Base-by-base conservation (phyloP, 768 basidiomycete species). In the Mycena capillaripes region DNA sequence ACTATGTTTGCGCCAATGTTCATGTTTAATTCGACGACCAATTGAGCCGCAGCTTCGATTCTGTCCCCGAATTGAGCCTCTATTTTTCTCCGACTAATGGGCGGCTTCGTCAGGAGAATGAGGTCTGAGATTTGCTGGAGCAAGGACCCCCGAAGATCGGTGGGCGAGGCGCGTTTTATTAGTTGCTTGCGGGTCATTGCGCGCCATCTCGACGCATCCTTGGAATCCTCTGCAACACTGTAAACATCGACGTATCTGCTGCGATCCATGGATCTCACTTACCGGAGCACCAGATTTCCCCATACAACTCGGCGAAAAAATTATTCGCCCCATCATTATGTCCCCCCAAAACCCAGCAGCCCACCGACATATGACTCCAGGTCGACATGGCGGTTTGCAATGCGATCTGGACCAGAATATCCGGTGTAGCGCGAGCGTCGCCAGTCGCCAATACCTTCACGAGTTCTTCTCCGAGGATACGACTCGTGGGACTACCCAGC, bases 131-230 rank as follows among this genome's bases (percentile, higher is more conserved):
- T 36, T 10, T 8, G 32, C 10, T 38, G 23, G 12, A 44, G 10
- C 17, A 62, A 23, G n/a, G 44, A 29, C 4, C 4, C 12, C 25
- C 4, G 16, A 32, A 44, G 7, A 12, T 59, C 57, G 32, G 56
- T 29, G 3, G 19, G 21, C 10, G 63, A 44, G 3, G 42, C 30
- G 23, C 29, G 53, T 19, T 59, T n/a, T 19, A 40, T 11, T 3
- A 71, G 32, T 12, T 71, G 63, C 9, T 58, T 71, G 3, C 57
- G 76, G 76, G 77, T 81, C 42, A 72, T 74, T 30, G 34, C 38
- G 19, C 63, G 42, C 70, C 63, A 71, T 59, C 62, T 69, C 3
- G 29, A 23, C n/a, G 62, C 38, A 12, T 62, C 63, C 34, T 25
- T 27, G 8, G 34, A 27, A 11, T 66, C 63, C 48, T 71, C 70